Evolutionary conservation across 495 filamentous ascomycete genomes (phyloP).

Genomic region (Annulohypoxylon maeteangense): DNA sequence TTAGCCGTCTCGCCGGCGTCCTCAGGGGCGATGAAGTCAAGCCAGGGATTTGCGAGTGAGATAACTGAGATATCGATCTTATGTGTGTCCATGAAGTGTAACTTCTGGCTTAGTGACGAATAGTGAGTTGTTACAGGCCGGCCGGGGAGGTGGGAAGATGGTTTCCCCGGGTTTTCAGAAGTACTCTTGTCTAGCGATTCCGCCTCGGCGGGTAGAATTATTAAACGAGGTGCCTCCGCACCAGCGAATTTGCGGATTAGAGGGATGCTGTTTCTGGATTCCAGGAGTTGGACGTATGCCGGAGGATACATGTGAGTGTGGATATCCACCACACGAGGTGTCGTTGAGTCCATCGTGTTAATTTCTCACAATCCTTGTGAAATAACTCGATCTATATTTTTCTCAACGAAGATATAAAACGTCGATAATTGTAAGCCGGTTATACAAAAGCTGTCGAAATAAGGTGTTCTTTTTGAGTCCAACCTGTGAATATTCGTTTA

Average conservation of each 20-base stretch:
- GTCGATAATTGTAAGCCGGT: not conserved
- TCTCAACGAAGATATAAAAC: too few relatives aligned
- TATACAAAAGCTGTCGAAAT: not conserved
- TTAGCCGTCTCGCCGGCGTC: conserved; percentile 71
- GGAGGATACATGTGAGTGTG: conserved; percentile 96
- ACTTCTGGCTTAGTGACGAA: conserved; percentile 75
- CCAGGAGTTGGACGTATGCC: conserved; percentile 82
- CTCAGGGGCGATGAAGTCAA: conserved; percentile 78
- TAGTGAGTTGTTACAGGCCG: conserved; percentile 82
- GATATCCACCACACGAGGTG: conserved; percentile 75
- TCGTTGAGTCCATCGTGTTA: conserved; percentile 35
- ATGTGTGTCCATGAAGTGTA: conserved; percentile 89
- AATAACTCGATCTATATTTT: not conserved
- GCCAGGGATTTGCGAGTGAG: conserved; percentile 94
- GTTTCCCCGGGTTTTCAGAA: conserved; percentile 47
- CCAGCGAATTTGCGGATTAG: conserved; percentile 78
- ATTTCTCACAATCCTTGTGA: not conserved
- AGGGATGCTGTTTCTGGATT: conserved; percentile 77
- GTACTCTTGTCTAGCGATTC: conserved; percentile 61
- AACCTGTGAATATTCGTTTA: not conserved
- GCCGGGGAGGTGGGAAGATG: conserved; percentile 63
- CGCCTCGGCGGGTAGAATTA: conserved; percentile 78
- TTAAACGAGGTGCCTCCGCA: conserved; percentile 71
- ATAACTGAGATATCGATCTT: conserved; percentile 84
- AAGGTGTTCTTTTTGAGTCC: not conserved